These are phyloP conservation scores for Lactifluus pinguis DNA, from an alignment of 768 basidiomycete genomes.

Conservation along the genomic window DNA sequence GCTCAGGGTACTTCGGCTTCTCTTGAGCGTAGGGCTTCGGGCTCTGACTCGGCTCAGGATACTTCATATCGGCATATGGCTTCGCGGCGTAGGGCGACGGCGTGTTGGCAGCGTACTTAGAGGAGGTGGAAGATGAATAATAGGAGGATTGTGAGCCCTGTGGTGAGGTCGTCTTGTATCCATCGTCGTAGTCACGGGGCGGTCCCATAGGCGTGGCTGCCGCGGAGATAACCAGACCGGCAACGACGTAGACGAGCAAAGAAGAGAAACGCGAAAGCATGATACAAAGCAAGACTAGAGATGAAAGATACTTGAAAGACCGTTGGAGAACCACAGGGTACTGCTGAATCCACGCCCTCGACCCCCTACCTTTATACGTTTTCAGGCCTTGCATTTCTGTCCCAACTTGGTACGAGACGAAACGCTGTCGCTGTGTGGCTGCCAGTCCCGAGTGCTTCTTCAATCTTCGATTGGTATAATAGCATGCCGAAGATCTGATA, in stretches of 20 bases:
- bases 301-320: neutral
- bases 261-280: constrained; percentile 16
- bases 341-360: neutral
- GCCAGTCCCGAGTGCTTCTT: neutral
- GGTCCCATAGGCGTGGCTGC: constrained; percentile 9
- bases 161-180: neutral
- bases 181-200: neutral
- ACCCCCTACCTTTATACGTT: neutral
- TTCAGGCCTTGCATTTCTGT: neutral
- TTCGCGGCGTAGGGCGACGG: neutral
- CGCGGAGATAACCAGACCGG: constrained; percentile 10
- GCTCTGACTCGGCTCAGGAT: neutral
- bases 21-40: neutral
- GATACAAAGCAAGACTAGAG: constrained; percentile 8
- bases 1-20: neutral
- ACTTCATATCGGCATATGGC: neutral
- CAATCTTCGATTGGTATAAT: neutral
- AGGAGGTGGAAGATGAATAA: neutral
- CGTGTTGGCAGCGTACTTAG: neutral
- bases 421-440: neutral
- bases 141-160: neutral
- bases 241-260: constrained; percentile 10
- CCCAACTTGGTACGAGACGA: neutral
- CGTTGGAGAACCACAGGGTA: constrained; percentile 4
- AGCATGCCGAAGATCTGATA: neutral